Conservation (phyloP, 768 basidiomycete genomes). For the Termitomyces titanicus region DNA sequence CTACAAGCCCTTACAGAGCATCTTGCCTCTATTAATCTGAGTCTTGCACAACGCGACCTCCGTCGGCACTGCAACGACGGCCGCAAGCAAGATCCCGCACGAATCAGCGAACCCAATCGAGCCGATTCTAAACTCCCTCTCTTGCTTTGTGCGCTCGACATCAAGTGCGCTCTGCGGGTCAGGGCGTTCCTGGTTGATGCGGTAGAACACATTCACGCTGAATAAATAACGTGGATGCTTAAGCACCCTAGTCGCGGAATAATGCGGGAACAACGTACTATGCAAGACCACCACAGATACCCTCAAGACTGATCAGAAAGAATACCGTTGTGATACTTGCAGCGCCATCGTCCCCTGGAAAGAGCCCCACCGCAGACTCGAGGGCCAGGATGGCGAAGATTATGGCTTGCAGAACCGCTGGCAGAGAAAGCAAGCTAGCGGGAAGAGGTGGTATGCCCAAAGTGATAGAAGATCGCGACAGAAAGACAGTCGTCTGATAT, state of each 20-base stretch:
- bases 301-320: slow-evolving; percentile 79
- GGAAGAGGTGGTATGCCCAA: slow-evolving; percentile 75
- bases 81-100: slow-evolving; percentile 64
- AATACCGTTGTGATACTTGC: slow-evolving; percentile 59
- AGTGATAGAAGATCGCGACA: slow-evolving; percentile 79
- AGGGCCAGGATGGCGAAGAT: slow-evolving; percentile 54
- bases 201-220: slow-evolving; percentile 86
- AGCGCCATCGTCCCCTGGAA: slow-evolving; percentile 36
- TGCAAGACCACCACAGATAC: slow-evolving; percentile 88
- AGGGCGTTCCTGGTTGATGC: slow-evolving; percentile 69
- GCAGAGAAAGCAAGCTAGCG: slow-evolving; percentile 52
- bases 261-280: slow-evolving; percentile 56
- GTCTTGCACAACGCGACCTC: slow-evolving; percentile 74
- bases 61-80: slow-evolving; percentile 65
- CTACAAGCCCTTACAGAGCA: slow-evolving; percentile 64
- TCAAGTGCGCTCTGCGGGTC: slow-evolving; percentile 43
- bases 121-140: slow-evolving; percentile 87
- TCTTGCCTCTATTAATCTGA: slow-evolving; percentile 68
- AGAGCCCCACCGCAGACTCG: slow-evolving; percentile 59
- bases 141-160: slow-evolving; percentile 62
- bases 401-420: slow-evolving; percentile 59
- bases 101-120: slow-evolving; percentile 86
- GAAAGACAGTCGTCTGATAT: slow-evolving; percentile 62
- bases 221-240: not conserved
- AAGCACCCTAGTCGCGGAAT: not conserved